A percentile compares a stretch with the other conserved stretches of the same genome.
These are phyloP conservation scores for Epichloe elymi DNA, from an alignment of 2,329 filamentous ascomycete species.

Conservation along the genomic window DNA sequence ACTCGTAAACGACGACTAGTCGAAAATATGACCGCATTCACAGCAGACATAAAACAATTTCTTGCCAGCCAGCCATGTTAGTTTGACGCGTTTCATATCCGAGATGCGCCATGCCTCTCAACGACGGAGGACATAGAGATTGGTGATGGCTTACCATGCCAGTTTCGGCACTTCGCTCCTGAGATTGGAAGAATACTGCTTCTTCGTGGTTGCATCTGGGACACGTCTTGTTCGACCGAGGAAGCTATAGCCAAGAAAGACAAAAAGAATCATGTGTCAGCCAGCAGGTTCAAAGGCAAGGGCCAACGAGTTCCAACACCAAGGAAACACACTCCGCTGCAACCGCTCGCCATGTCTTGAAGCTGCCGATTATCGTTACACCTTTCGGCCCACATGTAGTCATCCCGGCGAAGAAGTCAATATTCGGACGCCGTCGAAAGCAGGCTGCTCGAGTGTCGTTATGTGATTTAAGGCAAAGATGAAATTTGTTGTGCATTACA, in stretches of 20 bases:
- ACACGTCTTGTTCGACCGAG: slow-evolving; percentile 75
- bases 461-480: background rate
- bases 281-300: slow-evolving; percentile 20
- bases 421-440: background rate
- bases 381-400: background rate
- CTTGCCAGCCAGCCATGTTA: slow-evolving; percentile 28
- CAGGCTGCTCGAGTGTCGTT: background rate
- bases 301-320: slow-evolving; percentile 14
- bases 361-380: background rate
- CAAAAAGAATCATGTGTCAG: slow-evolving; percentile 26
- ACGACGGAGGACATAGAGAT: background rate
- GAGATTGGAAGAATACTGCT: slow-evolving; percentile 97
- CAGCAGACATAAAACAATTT: slow-evolving; percentile 93
- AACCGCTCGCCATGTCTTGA: background rate
- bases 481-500: background rate
- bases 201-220: slow-evolving; percentile 75
- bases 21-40: slow-evolving; percentile 80
- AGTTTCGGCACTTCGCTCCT: slow-evolving; percentile 91
- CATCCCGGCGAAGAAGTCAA: background rate
- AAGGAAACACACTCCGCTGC: slow-evolving; percentile 10
- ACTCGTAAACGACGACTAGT: slow-evolving; percentile 21
- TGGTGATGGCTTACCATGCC: slow-evolving; percentile 66
- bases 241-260: slow-evolving; percentile 53
- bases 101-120: background rate
- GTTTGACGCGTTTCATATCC: slow-evolving; percentile 2